phyloP scores from a whole-genome alignment of 176 grass and related monocot species.

The Oryza longistaminata region DNA sequence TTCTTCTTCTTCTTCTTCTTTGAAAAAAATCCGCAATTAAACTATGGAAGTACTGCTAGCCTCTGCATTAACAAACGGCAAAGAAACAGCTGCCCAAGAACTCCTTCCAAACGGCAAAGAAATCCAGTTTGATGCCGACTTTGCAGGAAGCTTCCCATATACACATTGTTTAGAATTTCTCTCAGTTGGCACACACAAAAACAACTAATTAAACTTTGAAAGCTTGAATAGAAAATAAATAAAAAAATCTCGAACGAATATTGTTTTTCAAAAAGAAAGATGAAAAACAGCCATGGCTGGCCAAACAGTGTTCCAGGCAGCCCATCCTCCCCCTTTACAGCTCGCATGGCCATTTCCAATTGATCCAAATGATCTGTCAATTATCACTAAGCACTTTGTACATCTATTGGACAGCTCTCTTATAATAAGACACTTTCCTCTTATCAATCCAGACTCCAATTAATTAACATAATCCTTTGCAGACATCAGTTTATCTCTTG shows the following conservation, averaged over 20 bases:
- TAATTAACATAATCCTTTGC: not conserved
- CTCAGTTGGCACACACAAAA: not conserved
- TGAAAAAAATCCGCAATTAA: not conserved
- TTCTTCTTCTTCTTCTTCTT: too few relatives aligned
- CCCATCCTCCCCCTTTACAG: constrained; percentile 21
- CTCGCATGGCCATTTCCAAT: not conserved
- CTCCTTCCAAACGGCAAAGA: not conserved
- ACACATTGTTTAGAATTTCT: not conserved
- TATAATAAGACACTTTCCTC: not conserved
- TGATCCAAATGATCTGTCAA: not conserved
- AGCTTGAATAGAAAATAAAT: not conserved
- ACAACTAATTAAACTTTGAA: not conserved
- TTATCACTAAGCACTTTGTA: not conserved
- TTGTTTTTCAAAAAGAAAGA: not conserved
- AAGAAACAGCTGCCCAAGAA: not conserved
- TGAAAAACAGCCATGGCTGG: not conserved
- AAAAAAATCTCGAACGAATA: not conserved
- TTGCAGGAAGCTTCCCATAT: not conserved
- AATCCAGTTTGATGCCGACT: not conserved
- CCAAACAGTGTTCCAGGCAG: constrained; percentile 9
- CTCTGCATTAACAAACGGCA: not conserved
- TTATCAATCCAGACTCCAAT: not conserved
- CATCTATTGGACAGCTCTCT: not conserved
- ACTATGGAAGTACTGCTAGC: not conserved
- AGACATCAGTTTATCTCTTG: not conserved